These are phyloP conservation scores for Lepidium sativum DNA, from an alignment of 345 rosid genomes.

Conservation along the genomic window DNA sequence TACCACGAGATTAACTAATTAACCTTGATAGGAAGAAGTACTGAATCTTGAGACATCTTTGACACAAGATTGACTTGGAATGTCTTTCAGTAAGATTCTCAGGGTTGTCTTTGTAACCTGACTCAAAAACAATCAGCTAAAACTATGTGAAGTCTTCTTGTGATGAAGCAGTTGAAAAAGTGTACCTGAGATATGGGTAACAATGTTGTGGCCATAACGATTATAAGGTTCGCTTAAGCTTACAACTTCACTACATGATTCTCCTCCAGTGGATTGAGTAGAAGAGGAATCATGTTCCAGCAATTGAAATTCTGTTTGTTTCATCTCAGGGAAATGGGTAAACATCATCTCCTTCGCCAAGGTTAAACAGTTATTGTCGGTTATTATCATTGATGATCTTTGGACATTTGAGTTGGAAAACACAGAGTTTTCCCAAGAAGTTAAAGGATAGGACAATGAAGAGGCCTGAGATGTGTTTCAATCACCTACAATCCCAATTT, in stretches of 20 bases:
- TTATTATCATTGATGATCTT: too few species aligned
- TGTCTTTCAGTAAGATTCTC: constrained; percentile 31
- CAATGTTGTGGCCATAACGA: not conserved
- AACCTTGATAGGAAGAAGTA: constrained; percentile 36
- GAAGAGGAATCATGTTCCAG: constrained; percentile 56
- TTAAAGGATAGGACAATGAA: not conserved
- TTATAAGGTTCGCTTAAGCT: constrained; percentile 31
- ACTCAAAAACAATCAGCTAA: not conserved
- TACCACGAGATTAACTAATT: not conserved
- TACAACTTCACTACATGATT: constrained; percentile 46
- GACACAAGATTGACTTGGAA: constrained; percentile 23
- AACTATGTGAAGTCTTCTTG: too few species aligned
- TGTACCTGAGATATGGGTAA: constrained; percentile 16
- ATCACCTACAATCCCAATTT: not conserved
- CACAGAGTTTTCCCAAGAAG: constrained; percentile 12
- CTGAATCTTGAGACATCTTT: constrained; percentile 31
- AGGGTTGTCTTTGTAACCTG: constrained; percentile 33
- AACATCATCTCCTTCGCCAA: constrained; percentile 12
- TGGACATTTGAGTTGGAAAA: constrained; percentile 9
- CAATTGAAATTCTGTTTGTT: constrained; percentile 27
- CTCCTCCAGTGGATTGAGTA: constrained; percentile 47
- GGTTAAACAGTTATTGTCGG: not conserved
- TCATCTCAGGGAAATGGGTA: constrained; percentile 26
- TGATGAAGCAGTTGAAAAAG: too few species aligned
- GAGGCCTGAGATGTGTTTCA: not conserved